Evolutionary conservation across 345 rosid genomes (phyloP), one percentile per base, ranked within the genome.

Genomic region (Bruguiera sexangula): DNA sequence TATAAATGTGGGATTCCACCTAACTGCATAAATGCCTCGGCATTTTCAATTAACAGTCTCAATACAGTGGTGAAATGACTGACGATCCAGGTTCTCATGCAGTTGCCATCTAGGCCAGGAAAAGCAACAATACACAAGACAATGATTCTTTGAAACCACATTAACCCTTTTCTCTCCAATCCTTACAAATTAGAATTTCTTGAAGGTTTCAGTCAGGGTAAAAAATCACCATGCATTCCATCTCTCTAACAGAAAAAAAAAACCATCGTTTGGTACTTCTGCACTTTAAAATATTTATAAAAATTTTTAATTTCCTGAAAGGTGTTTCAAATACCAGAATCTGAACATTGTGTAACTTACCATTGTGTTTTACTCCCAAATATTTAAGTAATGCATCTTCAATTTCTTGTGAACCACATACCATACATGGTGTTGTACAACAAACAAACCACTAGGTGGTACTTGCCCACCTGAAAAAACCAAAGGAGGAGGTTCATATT

Each of bases 371-470:
- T 63, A 88, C 98, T 72, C 97, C 96, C 87, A 96, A 85, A 80
- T 92, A 98, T 69, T 90, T 85, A 75, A 92, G 75, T 65, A 96
- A 81, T 70, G 96, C 87, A 61, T 82, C 89, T 84, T 92, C 99
- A 39, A 92, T 89, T 52, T 88, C 98, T 63, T 92, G 80, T 66
- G 97, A 92, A 61, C 99, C 96, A 72, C 89, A 86, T 62, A 96
- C 81, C 99, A 92, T 96, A 79, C 98, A 96, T 73, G 98, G 99
- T 71, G 98, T 89, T 55, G 99, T 96, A 75, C 99, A 96, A 76
- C 99, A 96, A 78, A 96, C 99, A 96, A 78, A 96, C 99, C 83
- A 96, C 76, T 21, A 96, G 84, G 78, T 92, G 99, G 83, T 96
- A 92, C 82, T 87, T 88, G 71, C 99, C 95, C 5, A 92, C 97